Percentiles rank a stretch among this genome's conserved stretches.
Conservation (phyloP, 1,139 yeast species). For the Taphrina pruni region DNA sequence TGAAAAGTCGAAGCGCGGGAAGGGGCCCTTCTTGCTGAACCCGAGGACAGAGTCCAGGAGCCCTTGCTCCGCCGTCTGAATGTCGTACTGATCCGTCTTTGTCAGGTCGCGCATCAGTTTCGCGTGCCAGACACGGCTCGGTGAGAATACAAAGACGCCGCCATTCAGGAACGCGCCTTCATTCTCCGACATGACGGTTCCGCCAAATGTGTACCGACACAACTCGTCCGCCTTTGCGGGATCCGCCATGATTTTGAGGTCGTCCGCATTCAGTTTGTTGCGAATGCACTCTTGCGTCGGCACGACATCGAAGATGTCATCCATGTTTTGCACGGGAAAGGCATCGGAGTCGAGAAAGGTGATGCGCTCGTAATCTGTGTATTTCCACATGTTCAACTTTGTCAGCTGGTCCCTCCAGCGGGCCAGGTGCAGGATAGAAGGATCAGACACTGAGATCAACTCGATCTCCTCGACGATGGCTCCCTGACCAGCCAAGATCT, state of each 20-base stretch:
- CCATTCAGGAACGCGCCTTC: constrained; percentile 22
- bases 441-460: constrained; percentile 14
- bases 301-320: constrained; percentile 54
- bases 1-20: constrained; percentile 12
- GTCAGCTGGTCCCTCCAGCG: constrained; percentile 47
- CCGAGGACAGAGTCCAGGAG: constrained; percentile 24
- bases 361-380: constrained; percentile 63
- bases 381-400: constrained; percentile 62
- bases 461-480: constrained; percentile 24
- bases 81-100: constrained; percentile 21
- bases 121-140: constrained; percentile 24
- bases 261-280: constrained; percentile 15
- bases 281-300: constrained; percentile 22
- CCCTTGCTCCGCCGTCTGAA: constrained; percentile 26
- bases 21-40: constrained; percentile 15
- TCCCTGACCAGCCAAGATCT: constrained; percentile 24
- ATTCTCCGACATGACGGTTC: constrained; percentile 21
- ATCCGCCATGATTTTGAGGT: neutral
- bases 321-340: constrained; percentile 61
- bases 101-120: constrained; percentile 11
- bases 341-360: constrained; percentile 85
- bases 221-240: constrained; percentile 7
- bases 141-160: constrained; percentile 23
- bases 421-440: constrained; percentile 6
- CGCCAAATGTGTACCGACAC: constrained; percentile 23